These are phyloP conservation scores for Globisporangium acanthophoron DNA, from an alignment of 352 stramenopile genomes.

Conservation along the genomic window DNA sequence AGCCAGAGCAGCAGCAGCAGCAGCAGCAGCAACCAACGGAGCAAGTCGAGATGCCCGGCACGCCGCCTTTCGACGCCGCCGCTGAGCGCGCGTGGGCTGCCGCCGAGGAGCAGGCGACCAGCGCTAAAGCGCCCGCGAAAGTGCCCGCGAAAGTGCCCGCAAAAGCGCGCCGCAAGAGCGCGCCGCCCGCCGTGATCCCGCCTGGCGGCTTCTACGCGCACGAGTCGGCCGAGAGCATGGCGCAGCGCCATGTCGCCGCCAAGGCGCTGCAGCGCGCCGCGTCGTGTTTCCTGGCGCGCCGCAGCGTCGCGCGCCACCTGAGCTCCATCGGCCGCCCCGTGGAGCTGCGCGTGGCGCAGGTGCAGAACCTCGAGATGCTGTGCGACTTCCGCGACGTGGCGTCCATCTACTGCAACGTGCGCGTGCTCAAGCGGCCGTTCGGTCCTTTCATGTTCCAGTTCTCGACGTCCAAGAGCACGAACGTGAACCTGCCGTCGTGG, in stretches of 20 bases:
- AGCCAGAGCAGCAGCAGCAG: conserved; percentile 19
- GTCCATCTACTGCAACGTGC: conserved; percentile 69
- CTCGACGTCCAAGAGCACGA: conserved; percentile 44
- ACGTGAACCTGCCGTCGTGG: conserved; percentile 56
- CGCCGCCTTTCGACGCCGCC: conserved; percentile 45
- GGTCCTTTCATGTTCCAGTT: conserved; percentile 88
- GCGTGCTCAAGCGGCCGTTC: conserved; percentile 83
- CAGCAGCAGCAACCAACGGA: neutral
- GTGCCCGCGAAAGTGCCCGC: neutral
- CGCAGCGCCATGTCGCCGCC: conserved; percentile 32
- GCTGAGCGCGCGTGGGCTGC: conserved; percentile 26
- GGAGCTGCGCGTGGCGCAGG: conserved; percentile 42
- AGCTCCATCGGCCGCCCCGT: conserved; percentile 59
- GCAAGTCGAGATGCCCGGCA: conserved; percentile 41
- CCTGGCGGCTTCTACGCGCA: conserved; percentile 9
- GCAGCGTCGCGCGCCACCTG: conserved; percentile 26
- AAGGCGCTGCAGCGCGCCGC: conserved; percentile 27
- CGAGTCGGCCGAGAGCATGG: conserved; percentile 24
- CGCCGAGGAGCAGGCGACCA: conserved; percentile 1
- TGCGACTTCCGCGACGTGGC: conserved; percentile 71
- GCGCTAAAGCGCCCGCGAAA: neutral
- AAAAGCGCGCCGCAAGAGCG: neutral
- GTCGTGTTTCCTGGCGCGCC: conserved; percentile 32
- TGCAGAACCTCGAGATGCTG: conserved; percentile 58
- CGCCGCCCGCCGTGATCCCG: neutral